A percentile compares a stretch with the other conserved stretches of the same genome.
Conservation (phyloP, 129 eudicot species). For the Silybum marianum region DNA sequence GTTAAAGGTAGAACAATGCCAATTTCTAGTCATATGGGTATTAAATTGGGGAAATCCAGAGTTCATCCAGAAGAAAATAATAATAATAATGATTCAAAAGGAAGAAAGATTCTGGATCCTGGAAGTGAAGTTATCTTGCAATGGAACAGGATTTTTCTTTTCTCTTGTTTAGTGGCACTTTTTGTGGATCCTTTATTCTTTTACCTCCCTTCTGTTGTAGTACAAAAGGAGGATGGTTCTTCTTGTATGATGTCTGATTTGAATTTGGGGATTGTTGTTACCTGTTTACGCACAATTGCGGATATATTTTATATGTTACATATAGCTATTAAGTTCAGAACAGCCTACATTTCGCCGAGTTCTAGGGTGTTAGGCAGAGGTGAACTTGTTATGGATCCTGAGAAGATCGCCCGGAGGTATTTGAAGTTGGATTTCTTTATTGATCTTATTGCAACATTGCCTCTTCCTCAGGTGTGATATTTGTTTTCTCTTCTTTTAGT, state of each 20-base stretch:
- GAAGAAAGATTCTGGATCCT: conserved; percentile 65
- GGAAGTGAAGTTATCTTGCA: conserved; percentile 67
- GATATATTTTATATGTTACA: conserved; percentile 73
- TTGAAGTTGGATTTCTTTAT: conserved; percentile 68
- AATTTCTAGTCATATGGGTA: conserved; percentile 23
- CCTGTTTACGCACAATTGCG: conserved; percentile 67
- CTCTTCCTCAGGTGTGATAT: conserved; percentile 84
- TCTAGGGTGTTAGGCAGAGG: conserved; percentile 94
- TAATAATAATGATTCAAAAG: conserved; percentile 36
- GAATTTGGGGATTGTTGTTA: conserved; percentile 69
- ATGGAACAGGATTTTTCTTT: conserved; percentile 82
- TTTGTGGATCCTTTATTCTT: conserved; percentile 92
- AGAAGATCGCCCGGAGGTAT: conserved; percentile 62
- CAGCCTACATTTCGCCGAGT: conserved; percentile 83
- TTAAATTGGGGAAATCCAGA: conserved; percentile 51
- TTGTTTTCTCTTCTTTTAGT: conserved; percentile 9
- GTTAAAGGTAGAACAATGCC: conserved; percentile 32
- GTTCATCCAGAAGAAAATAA: conserved; percentile 54
- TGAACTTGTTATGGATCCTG: conserved; percentile 83
- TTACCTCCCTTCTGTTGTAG: conserved; percentile 80
- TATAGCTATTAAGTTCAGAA: conserved; percentile 71
- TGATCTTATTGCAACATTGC: conserved; percentile 85
- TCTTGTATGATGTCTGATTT: conserved; percentile 74
- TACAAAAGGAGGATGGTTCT: conserved; percentile 32
- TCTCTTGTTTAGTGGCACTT: conserved; percentile 74